phyloP scores from a whole-genome alignment of 257 asterid species.

The Thymus quinquecostatus region DNA sequence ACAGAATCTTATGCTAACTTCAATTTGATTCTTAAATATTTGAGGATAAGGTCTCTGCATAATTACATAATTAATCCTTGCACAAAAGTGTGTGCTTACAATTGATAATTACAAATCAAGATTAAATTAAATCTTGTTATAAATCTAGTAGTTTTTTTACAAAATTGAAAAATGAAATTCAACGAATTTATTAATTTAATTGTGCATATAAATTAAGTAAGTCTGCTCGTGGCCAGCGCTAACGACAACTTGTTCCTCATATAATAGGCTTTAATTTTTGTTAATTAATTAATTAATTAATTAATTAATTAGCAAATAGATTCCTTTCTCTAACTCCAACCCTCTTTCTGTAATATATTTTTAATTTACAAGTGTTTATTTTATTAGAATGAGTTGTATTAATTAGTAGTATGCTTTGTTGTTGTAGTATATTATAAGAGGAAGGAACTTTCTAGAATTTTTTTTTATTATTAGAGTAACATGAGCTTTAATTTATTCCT shows the following conservation, averaged over 20 bases:
- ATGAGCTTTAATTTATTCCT: conserved; percentile 18
- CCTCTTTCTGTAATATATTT: conserved; percentile 31
- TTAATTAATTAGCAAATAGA: conserved; percentile 26
- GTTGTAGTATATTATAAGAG: neutral
- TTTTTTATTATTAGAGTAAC: neutral
- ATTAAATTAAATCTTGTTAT: neutral
- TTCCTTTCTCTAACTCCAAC: conserved; percentile 43
- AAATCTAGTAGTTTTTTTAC: neutral
- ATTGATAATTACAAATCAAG: neutral
- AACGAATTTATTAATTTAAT: neutral
- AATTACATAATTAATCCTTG: conserved; percentile 5
- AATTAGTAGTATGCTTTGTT: neutral
- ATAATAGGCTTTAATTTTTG: conserved; percentile 19
- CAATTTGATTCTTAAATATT: conserved; percentile 21
- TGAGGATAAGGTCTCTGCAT: conserved; percentile 14
- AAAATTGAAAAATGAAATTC: neutral
- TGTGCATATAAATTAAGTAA: neutral
- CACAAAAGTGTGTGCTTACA: conserved; percentile 29
- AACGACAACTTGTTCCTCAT: conserved; percentile 33
- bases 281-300: conserved; percentile 9
- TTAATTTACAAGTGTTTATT: neutral
- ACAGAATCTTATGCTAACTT: conserved; percentile 38
- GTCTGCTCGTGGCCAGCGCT: conserved; percentile 29
- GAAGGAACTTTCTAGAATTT: conserved; percentile 16
- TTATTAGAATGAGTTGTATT: conserved; percentile 35